Percentiles rank a stretch among this genome's conserved stretches.
These are phyloP conservation scores for Anacardium occidentale DNA, from an alignment of 345 rosid genomes.

Conservation along the genomic window DNA sequence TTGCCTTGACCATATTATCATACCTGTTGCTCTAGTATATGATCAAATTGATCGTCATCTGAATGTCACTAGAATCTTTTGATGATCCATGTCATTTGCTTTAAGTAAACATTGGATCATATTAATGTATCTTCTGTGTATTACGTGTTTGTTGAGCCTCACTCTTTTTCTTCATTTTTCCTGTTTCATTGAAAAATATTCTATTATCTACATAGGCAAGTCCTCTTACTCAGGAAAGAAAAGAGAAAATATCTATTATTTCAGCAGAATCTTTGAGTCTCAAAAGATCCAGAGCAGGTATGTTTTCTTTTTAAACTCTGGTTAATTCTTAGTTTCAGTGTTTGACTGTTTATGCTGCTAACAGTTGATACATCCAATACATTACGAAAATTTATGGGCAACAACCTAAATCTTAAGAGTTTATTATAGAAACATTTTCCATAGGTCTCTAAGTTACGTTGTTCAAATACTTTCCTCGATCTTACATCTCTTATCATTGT, in stretches of 20 bases:
- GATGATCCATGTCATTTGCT: neutral
- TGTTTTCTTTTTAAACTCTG: constrained; percentile 19
- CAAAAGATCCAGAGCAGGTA: constrained; percentile 64
- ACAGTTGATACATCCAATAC: neutral
- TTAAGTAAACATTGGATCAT: neutral
- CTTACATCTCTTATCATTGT: neutral
- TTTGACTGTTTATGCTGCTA: neutral
- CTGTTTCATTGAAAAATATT: neutral
- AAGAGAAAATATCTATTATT: constrained; percentile 11
- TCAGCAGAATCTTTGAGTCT: constrained; percentile 44
- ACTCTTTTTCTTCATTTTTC: neutral
- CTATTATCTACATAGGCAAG: constrained; percentile 33
- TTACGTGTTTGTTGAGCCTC: constrained; percentile 3
- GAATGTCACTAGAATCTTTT: neutral
- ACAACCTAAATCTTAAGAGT: neutral
- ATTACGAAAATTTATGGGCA: neutral
- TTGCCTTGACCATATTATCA: too few relatives aligned
- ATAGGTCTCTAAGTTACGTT: neutral
- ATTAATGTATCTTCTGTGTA: neutral
- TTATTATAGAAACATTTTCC: neutral
- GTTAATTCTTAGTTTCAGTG: neutral
- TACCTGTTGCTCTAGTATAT: neutral
- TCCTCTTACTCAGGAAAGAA: constrained; percentile 20
- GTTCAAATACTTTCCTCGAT: neutral
- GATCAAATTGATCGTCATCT: neutral